Evolutionary conservation across 2,329 filamentous ascomycete genomes (phyloP), one percentile per base, ranked within the genome.

Genomic region (Septoria petroselini): DNA sequence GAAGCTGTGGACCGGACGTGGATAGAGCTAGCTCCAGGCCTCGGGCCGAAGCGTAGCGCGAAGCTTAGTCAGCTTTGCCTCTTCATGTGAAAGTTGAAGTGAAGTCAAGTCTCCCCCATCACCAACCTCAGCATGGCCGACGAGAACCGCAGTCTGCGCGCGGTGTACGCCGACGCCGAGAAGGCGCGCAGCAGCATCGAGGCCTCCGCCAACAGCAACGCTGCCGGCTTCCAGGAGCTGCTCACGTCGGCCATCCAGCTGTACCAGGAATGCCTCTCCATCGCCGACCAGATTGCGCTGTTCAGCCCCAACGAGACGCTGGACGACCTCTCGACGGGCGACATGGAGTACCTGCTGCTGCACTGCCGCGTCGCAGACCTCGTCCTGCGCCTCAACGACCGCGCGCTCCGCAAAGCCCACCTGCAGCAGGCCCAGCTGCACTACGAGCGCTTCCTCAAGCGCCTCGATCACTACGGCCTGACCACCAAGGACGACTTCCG

Each of bases 241-340:
- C 77, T 95, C 59, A 74, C 75, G 52, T 71, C 76, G 31, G 81
- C 87, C 33, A 81, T 95, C 60, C 71, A 79, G 56, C 79, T 82
- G 45, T 91, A 95, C 71, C 76, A 86, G 62, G 76, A 86, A 67
- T 91, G 87, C 68, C 76, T 85, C 51, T 74, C 80, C 52, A 80
- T 87, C 48, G 81, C 88, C 57, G 76, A 81, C 58, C 77, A 82
- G 52, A 76, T 93, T 19, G 85, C 87, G 0, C 76, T 98, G 45
- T 97, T 97, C 78, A 95, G 89, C 60, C 77, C 83, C 29, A 98
- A 98, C 70, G 93, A 98, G 70, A 79, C 81, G 1, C 71, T 91
- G 31, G 93, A 98, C 54, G 93, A 98, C 71, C 74, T 96, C 25
- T 76, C 87, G 11, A 94, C 91, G 1, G 77, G 79, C n/a, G 85